These are phyloP conservation scores for Hypoxylon perforatum DNA, from an alignment of 495 filamentous ascomycete genomes.

Conservation along the genomic window DNA sequence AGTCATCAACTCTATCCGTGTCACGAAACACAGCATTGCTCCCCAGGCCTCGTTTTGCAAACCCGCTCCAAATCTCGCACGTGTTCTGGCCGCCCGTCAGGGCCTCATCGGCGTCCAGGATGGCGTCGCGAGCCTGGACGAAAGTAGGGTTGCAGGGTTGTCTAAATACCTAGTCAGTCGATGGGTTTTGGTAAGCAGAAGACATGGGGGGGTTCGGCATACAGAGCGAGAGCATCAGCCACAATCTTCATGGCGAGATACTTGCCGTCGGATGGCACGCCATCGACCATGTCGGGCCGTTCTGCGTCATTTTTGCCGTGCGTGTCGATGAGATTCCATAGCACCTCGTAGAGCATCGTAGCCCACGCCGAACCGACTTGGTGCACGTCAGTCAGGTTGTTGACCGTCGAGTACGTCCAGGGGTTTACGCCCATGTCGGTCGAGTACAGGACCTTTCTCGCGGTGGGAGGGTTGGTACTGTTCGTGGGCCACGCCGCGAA, in stretches of 20 bases:
- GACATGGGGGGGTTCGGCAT: slow-evolving; percentile 6
- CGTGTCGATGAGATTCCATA: slow-evolving; percentile 59
- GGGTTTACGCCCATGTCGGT: slow-evolving; percentile 51
- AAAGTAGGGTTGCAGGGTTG: slow-evolving; percentile 59
- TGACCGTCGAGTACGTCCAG: slow-evolving; percentile 47
- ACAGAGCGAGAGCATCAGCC: slow-evolving; percentile 56
- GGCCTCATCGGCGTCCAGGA: slow-evolving; percentile 55
- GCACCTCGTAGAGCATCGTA: slow-evolving; percentile 54
- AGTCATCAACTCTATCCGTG: slow-evolving; percentile 22
- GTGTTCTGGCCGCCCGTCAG: slow-evolving; percentile 54
- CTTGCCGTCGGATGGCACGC: slow-evolving; percentile 52
- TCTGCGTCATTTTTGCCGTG: slow-evolving; percentile 50
- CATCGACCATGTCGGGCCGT: slow-evolving; percentile 48
- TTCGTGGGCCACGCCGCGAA: slow-evolving; percentile 49
- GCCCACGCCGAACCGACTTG: slow-evolving; percentile 57
- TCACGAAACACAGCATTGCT: slow-evolving; percentile 29
- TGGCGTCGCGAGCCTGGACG: slow-evolving; percentile 53
- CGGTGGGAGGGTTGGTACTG: slow-evolving; percentile 42
- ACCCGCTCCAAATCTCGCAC: slow-evolving; percentile 56
- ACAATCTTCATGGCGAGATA: slow-evolving; percentile 59
- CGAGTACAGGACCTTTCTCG: slow-evolving; percentile 53
- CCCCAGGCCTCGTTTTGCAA: slow-evolving; percentile 57
- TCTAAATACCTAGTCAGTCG: background rate
- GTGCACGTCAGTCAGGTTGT: slow-evolving; percentile 46
- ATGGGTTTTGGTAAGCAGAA: background rate